Conservation (phyloP, 2,329 filamentous ascomycete species). For the Talaromyces sp. region DNA sequence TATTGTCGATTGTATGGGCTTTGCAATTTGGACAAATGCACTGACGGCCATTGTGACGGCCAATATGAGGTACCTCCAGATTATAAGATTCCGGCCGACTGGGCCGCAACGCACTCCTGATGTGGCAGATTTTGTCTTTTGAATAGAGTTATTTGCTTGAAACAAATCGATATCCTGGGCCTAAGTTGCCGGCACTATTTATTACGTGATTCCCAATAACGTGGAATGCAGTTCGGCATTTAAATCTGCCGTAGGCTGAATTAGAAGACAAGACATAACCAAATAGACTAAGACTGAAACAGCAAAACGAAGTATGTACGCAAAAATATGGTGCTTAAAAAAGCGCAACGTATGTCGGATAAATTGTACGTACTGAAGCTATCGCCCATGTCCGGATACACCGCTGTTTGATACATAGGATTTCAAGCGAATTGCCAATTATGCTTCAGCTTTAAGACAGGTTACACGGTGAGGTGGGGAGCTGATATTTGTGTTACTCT, state of each 20-base stretch:
- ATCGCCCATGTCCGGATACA: too few species aligned
- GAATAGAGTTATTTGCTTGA: not conserved
- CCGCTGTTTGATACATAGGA: not conserved
- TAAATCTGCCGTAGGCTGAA: not conserved
- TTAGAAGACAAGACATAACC: not conserved
- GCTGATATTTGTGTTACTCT: not conserved
- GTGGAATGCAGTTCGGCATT: not conserved
- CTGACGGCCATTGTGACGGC: conserved; percentile 34
- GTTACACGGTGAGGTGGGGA: not conserved
- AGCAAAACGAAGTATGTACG: not conserved
- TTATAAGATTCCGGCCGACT: conserved; percentile 37
- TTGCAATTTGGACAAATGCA: conserved; percentile 36
- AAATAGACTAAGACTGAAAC: not conserved
- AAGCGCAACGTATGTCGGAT: not conserved
- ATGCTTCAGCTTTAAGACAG: not conserved
- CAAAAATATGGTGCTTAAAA: not conserved
- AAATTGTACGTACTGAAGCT: not conserved
- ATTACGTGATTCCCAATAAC: not conserved
- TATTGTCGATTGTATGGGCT: conserved; percentile 46
- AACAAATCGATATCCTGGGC: not conserved
- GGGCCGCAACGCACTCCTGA: conserved; percentile 30
- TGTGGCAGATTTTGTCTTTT: not conserved
- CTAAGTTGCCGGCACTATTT: too few species aligned
- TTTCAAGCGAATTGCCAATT: not conserved
- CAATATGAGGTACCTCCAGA: conserved; percentile 40